Evolutionary conservation across 345 rosid genomes (phyloP).

Genomic region (Nasturtium officinale): DNA sequence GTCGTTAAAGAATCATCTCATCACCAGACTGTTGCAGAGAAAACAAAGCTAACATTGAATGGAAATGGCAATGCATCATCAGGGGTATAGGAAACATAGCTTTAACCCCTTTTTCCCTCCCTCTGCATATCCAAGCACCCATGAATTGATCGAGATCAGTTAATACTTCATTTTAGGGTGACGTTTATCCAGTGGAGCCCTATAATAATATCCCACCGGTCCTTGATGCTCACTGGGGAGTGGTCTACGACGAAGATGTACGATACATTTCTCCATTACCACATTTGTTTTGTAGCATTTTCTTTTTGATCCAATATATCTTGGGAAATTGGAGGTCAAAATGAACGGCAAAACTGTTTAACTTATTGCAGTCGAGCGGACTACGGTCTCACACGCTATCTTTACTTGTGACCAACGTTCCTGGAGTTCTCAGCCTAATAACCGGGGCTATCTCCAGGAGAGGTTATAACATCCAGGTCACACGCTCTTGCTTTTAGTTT

Average conservation of each 20-base stretch:
- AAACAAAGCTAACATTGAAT: slow-evolving; percentile 38
- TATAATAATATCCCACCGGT: slow-evolving; percentile 59
- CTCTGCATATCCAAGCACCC: slow-evolving; percentile 12
- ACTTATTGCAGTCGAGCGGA: slow-evolving; percentile 56
- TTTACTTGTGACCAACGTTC: slow-evolving; percentile 59
- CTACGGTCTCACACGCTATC: slow-evolving; percentile 68
- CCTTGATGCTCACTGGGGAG: slow-evolving; percentile 98
- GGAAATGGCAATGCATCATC: slow-evolving; percentile 45
- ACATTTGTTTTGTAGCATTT: not conserved
- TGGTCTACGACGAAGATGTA: slow-evolving; percentile 87
- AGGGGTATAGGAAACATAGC: slow-evolving; percentile 46
- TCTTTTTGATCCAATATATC: not conserved
- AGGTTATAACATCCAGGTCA: slow-evolving; percentile 77
- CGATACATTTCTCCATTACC: slow-evolving; percentile 36
- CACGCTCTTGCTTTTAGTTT: slow-evolving; percentile 15
- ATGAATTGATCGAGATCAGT: not conserved
- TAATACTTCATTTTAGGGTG: slow-evolving; percentile 61
- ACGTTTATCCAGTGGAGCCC: slow-evolving; percentile 92
- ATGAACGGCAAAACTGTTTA: not conserved
- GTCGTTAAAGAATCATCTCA: slow-evolving; percentile 42
- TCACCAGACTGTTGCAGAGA: slow-evolving; percentile 35
- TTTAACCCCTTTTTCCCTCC: not conserved
- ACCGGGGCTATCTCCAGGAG: slow-evolving; percentile 76
- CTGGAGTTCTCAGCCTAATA: slow-evolving; percentile 72
- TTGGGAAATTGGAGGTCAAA: slow-evolving; percentile 12